These are phyloP conservation scores for Dactylellina drechsleri DNA, from an alignment of 2,329 filamentous ascomycete genomes.

Conservation along the genomic window DNA sequence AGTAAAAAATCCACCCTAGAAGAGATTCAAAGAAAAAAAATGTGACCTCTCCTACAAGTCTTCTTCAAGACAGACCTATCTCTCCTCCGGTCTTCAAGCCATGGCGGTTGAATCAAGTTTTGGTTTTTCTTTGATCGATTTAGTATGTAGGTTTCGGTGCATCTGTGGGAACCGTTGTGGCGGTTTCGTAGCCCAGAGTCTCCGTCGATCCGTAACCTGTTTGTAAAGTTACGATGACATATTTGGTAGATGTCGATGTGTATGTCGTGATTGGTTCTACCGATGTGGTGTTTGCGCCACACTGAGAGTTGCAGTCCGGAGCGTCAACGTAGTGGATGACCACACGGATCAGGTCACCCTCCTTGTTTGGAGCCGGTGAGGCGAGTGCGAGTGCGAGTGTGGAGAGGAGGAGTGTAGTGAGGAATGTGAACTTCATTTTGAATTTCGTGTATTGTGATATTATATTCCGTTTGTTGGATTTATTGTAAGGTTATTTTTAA, in stretches of 20 bases:
- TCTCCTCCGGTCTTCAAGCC: neutral
- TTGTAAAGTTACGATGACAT: conserved; percentile 48
- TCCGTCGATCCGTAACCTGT: conserved; percentile 33
- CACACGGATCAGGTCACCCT: conserved; percentile 34
- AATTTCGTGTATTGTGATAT: conserved; percentile 13
- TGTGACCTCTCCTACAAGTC: neutral
- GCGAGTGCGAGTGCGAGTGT: conserved; percentile 20
- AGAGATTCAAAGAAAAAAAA: neutral
- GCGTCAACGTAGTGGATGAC: conserved; percentile 52
- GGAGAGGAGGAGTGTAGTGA: conserved; percentile 38
- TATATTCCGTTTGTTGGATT: conserved; percentile 12
- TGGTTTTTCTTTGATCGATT: conserved; percentile 1
- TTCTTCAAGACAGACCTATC: conserved; percentile 4
- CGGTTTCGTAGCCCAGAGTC: conserved; percentile 47
- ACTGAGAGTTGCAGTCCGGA: conserved; percentile 41
- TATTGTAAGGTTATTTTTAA: conserved; percentile 15
- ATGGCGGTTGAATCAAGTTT: neutral
- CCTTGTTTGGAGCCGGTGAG: conserved; percentile 15
- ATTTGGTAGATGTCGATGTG: conserved; percentile 44
- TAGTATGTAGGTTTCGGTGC: conserved; percentile 42
- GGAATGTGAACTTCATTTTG: conserved; percentile 36
- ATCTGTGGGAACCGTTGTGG: conserved; percentile 25
- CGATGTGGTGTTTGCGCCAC: conserved; percentile 46
- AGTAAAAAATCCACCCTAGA: conserved; percentile 2
- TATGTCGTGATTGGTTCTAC: conserved; percentile 17